phyloP scores from a whole-genome alignment of 1,139 yeast species.

The Suhomyces ambrosiae region DNA sequence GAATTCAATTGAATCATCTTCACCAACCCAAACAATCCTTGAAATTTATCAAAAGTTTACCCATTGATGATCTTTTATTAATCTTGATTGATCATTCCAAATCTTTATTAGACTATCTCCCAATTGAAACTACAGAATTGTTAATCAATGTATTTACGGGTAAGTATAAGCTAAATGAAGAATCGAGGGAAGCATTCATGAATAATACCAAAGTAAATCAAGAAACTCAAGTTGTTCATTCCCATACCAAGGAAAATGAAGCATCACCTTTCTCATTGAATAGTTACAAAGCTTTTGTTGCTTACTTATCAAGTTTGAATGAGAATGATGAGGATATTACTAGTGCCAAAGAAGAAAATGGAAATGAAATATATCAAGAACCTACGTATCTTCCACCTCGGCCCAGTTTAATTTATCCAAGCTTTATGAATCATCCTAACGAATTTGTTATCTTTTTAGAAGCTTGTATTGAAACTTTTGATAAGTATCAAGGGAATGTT shows the following conservation, averaged over 20 bases:
- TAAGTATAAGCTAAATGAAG: slow-evolving; percentile 48
- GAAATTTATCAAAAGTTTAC: slow-evolving; percentile 65
- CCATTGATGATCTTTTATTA: slow-evolving; percentile 77
- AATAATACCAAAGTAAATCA: slow-evolving; percentile 5
- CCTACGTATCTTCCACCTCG: slow-evolving; percentile 92
- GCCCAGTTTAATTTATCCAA: slow-evolving; percentile 83
- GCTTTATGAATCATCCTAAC: slow-evolving; percentile 80
- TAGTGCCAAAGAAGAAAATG: slow-evolving; percentile 5
- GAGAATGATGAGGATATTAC: slow-evolving; percentile 14
- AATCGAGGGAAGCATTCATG: slow-evolving; percentile 6
- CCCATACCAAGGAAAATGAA: slow-evolving; percentile 4
- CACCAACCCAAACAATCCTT: slow-evolving; percentile 65
- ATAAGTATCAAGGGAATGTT: slow-evolving; percentile 69
- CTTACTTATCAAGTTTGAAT: slow-evolving; percentile 52
- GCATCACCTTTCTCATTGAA: slow-evolving; percentile 40
- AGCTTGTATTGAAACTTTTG: slow-evolving; percentile 83
- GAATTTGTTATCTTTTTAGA: slow-evolving; percentile 93
- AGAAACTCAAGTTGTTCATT: slow-evolving; percentile 1
- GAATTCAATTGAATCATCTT: slow-evolving; percentile 70
- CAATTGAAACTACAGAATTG: slow-evolving; percentile 80
- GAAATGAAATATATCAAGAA: slow-evolving; percentile 12
- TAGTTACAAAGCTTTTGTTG: slow-evolving; percentile 71
- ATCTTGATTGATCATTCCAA: slow-evolving; percentile 71
- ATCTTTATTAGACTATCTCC: slow-evolving; percentile 62
- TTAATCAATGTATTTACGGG: slow-evolving; percentile 91